phyloP scores from a whole-genome alignment of 164 flowering plant genomes.

The Piper longum region DNA sequence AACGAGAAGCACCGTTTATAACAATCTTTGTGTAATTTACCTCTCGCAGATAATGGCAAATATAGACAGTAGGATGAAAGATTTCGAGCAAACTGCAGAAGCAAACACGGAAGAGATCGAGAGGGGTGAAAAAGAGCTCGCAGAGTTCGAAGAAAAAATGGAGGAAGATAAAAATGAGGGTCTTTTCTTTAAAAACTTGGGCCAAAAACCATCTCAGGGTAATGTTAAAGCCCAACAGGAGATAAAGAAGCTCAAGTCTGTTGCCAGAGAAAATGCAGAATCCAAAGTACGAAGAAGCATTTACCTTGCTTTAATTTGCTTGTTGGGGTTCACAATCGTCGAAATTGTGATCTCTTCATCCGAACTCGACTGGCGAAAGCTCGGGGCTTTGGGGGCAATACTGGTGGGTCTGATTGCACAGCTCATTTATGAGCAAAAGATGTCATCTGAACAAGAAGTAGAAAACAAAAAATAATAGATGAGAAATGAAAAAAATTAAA shows the following conservation, averaged over 20 bases:
- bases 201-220: constrained; percentile 26
- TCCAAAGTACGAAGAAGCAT: constrained; percentile 45
- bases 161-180: constrained; percentile 61
- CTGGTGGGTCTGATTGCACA: constrained; percentile 52
- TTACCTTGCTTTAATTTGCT: constrained; percentile 52
- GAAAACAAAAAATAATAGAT: constrained; percentile 14
- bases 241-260: constrained; percentile 32
- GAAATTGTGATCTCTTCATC: constrained; percentile 34
- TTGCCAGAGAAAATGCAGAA: constrained; percentile 38
- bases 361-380: constrained; percentile 42
- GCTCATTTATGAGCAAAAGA: constrained; percentile 46
- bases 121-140: constrained; percentile 37
- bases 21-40: constrained; percentile 6
- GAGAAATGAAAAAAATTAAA: constrained; percentile 9
- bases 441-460: constrained; percentile 28
- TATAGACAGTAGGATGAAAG: constrained; percentile 55
- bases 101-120: constrained; percentile 41
- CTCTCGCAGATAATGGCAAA: constrained; percentile 66
- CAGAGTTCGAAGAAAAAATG: constrained; percentile 53
- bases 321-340: constrained; percentile 29
- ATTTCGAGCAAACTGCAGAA: constrained; percentile 56
- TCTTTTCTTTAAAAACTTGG: constrained; percentile 63
- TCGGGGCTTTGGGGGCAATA: constrained; percentile 45
- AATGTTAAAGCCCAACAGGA: constrained; percentile 43
- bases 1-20: background rate